Evolutionary conservation across 2,329 filamentous ascomycete species (phyloP).

Genomic region (Pestalotiopsis sp.): DNA sequence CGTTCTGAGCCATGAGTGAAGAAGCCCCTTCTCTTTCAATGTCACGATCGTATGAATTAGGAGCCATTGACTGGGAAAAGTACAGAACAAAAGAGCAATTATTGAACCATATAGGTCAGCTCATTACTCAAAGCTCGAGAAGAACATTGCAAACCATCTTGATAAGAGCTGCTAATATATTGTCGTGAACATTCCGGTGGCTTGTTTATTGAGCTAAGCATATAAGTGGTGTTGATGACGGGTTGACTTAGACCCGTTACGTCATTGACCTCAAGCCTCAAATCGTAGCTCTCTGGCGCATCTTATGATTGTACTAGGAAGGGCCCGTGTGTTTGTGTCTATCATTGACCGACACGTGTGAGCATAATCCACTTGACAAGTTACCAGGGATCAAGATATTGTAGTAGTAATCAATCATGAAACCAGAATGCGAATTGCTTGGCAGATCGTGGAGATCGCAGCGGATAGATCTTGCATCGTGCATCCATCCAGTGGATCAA

Average conservation of each 20-base stretch:
- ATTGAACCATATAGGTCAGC: background rate
- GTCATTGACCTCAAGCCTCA: slow-evolving; percentile 12
- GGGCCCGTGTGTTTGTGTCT: background rate
- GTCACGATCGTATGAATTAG: slow-evolving; percentile 18
- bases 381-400: background rate
- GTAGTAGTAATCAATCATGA: no score
- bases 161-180: background rate
- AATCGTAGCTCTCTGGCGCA: slow-evolving; percentile 2
- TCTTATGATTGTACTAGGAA: background rate
- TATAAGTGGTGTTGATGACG: background rate
- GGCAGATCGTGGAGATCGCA: background rate
- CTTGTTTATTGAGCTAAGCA: background rate
- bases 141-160: background rate
- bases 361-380: background rate
- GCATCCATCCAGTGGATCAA: background rate
- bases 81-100: no score
- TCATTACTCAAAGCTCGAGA: background rate
- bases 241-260: slow-evolving; percentile 11
- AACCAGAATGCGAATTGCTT: background rate
- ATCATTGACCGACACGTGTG: background rate
- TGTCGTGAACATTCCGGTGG: background rate
- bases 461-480: background rate
- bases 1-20: slow-evolving; percentile 25
- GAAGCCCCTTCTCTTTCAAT: slow-evolving; percentile 20
- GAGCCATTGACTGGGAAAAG: background rate